Evolutionary conservation across 768 basidiomycete species (phyloP).

Genomic region (Podaxis mareebaensis): DNA sequence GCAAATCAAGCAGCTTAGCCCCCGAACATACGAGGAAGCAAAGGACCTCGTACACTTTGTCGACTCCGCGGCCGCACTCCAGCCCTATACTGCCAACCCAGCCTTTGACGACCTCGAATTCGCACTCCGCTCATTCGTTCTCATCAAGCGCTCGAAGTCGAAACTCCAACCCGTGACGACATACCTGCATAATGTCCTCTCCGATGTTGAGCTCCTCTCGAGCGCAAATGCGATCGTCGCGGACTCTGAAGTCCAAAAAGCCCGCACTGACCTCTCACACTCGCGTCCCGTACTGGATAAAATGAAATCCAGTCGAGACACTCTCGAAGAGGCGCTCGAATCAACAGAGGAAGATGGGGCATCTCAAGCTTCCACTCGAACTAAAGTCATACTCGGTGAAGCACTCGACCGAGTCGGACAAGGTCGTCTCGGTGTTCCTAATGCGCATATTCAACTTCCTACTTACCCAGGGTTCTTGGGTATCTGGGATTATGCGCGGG

Average conservation of each 20-base stretch:
- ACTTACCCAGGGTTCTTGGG: conserved; percentile 80
- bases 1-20: conserved; percentile 91
- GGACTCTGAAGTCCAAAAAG: conserved; percentile 69
- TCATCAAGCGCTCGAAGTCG: conserved; percentile 93
- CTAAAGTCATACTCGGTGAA: conserved; percentile 57
- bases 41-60: conserved; percentile 98
- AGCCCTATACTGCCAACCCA: conserved; percentile 62
- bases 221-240: conserved; percentile 88
- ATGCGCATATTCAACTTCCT: conserved; percentile 55
- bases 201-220: conserved; percentile 87
- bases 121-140: conserved; percentile 89
- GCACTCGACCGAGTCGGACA: conserved; percentile 78
- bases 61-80: conserved; percentile 79
- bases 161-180: conserved; percentile 94
- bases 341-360: conserved; percentile 75
- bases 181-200: conserved; percentile 86
- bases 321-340: conserved; percentile 79
- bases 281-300: conserved; percentile 84
- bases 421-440: conserved; percentile 69
- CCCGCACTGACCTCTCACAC: conserved; percentile 65
- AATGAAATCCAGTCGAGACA: conserved; percentile 74
- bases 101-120: conserved; percentile 89
- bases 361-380: conserved; percentile 47
- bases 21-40: conserved; percentile 88
- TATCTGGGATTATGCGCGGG: conserved; percentile 83